Percentiles rank a stretch among this genome's conserved stretches.
Evolutionary conservation across 139 green algal species (phyloP).

Genomic region (Ulvella scutata): DNA sequence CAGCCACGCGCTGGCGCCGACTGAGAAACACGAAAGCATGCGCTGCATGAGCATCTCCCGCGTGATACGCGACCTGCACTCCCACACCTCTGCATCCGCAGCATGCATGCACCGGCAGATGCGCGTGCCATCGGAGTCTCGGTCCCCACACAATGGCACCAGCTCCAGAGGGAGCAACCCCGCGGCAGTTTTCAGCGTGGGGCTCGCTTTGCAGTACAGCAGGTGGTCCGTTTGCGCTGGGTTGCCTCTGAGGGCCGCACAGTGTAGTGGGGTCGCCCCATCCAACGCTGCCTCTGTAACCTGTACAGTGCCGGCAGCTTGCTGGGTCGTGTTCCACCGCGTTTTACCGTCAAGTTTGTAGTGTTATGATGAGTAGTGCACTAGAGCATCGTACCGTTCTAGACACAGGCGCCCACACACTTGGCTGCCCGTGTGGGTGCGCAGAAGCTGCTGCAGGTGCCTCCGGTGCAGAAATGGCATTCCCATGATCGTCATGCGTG

Average conservation of each 20-base stretch:
- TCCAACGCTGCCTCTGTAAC: slow-evolving; percentile 35
- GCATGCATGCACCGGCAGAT: slow-evolving; percentile 39
- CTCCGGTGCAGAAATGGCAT: background rate
- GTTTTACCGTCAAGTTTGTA: no score
- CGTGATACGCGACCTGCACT: slow-evolving; percentile 46
- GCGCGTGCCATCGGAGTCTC: background rate
- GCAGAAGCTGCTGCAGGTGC: background rate
- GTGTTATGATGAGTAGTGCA: no score
- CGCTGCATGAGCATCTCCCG: slow-evolving; percentile 35
- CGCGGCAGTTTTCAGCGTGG: slow-evolving; percentile 29
- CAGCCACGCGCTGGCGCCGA: slow-evolving; percentile 21
- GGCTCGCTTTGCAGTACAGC: slow-evolving; percentile 44
- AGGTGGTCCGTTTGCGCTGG: slow-evolving; percentile 50
- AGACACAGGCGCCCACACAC: background rate
- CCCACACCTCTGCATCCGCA: slow-evolving; percentile 46
- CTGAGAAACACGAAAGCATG: slow-evolving; percentile 20
- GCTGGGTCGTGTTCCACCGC: no score
- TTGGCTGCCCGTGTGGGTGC: no score
- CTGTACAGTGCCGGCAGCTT: slow-evolving; percentile 8
- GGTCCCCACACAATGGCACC: slow-evolving; percentile 40
- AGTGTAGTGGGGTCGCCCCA: slow-evolving; percentile 54
- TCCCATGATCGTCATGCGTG: background rate
- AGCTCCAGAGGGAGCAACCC: slow-evolving; percentile 52
- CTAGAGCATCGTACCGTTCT: background rate
- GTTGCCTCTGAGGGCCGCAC: slow-evolving; percentile 50